Base-by-base conservation (phyloP, 2,329 filamentous ascomycete genomes). In the Fusarium buxicola region DNA sequence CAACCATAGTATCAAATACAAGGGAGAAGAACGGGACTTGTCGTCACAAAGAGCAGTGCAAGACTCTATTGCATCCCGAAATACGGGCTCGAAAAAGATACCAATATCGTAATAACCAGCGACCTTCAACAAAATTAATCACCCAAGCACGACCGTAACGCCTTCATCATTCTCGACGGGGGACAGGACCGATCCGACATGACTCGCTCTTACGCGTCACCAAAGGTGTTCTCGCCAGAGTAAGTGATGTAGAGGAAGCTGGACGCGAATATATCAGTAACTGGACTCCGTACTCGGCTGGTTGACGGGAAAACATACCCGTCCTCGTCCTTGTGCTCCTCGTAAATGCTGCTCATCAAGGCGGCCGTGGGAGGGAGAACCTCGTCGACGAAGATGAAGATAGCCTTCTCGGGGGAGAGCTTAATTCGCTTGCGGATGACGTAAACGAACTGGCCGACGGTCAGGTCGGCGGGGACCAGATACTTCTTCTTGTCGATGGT, bases 401-500 rank as follows among this genome's bases (percentile, higher is more conserved):
- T 99, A 77, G 95, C 95, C 87, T 99, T 99, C 85, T 99, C 95
- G 28, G 95, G 95, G 52, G 93, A 97, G 70, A 99, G 87, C 92
- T 99, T 99, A 84, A 99, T 99, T 76, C 95, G 91, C 88, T 99
- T 99, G 79, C 95, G 93, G 82, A 99, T 99, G 68, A 99, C 95
- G 81, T 99, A 99, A 82, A 99, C 95, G 77, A 99, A 97, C 89
- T 99, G 95, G 73, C 95, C 95, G 65, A 99, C 95, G 64, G 95
- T 99, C 76, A 99, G 88, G 77, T 99, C 95, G 71, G 95, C 93
- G 12, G 95, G 95, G 25, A 99, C 95, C 44, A 99, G 87, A 76
- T 99, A 99, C 84, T 99, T 99, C 89, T 99, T 99, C 90, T 99
- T 99, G 83, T 99, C 95, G 86, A 99, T 99, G 70, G 95, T 98